Percentiles rank a stretch among this genome's conserved stretches.
Evolutionary conservation across 73 alveolate genomes (phyloP).

Genomic region (Paramecium pentaurelia): DNA sequence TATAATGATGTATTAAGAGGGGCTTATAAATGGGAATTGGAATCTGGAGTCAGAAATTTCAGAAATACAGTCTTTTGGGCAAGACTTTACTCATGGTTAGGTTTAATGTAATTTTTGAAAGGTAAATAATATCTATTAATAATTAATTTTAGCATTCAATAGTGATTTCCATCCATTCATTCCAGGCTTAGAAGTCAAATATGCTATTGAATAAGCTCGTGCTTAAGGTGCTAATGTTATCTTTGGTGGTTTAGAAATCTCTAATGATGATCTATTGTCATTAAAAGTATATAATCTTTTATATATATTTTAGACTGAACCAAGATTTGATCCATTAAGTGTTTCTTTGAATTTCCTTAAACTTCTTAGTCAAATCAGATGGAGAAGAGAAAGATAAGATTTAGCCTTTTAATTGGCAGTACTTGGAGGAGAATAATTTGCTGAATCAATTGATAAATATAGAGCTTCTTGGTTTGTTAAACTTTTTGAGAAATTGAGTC

Average conservation of each 20-base stretch:
- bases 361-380: constrained; percentile 45
- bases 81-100: constrained; percentile 63
- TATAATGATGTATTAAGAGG: constrained; percentile 57
- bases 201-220: constrained; percentile 79
- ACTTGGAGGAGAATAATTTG: constrained; percentile 69
- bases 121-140: constrained; percentile 34
- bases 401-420: constrained; percentile 51
- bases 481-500: constrained; percentile 70
- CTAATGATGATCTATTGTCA: constrained; percentile 35
- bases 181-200: constrained; percentile 82
- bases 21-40: constrained; percentile 63
- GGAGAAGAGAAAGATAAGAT: constrained; percentile 64
- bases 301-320: neutral
- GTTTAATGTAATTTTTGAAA: constrained; percentile 8
- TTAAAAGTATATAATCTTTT: too few species aligned
- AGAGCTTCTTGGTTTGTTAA: constrained; percentile 75
- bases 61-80: constrained; percentile 69
- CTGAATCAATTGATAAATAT: constrained; percentile 71
- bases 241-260: constrained; percentile 76
- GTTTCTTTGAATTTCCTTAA: neutral
- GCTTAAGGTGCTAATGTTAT: constrained; percentile 69
- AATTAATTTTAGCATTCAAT: constrained; percentile 52
- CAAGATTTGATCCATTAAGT: constrained; percentile 53
- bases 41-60: constrained; percentile 49
- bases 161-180: constrained; percentile 70